Evolutionary conservation across 129 eudicot species (phyloP).

Genomic region (Smallanthus sonchifolius): DNA sequence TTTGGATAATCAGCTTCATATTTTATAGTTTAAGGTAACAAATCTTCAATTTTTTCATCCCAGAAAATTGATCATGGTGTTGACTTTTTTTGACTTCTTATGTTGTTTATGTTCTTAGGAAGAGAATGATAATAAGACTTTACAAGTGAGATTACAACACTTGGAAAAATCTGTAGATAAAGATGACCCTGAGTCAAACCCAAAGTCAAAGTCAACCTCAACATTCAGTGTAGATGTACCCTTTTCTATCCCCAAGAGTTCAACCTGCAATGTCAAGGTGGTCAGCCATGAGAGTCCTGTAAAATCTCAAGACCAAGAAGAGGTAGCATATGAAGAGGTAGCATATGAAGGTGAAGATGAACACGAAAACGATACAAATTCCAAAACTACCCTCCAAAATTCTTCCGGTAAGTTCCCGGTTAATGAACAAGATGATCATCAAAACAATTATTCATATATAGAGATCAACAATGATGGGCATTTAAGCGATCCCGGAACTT

Average conservation of each 20-base stretch:
- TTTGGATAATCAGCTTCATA: not conserved
- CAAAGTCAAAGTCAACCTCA: constrained; percentile 25
- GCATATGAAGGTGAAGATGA: constrained; percentile 76
- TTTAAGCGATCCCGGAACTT: constrained; percentile 67
- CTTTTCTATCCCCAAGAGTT: constrained; percentile 33
- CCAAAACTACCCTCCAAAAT: constrained; percentile 31
- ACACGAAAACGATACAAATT: constrained; percentile 41
- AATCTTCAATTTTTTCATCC: not conserved
- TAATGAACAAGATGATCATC: constrained; percentile 31
- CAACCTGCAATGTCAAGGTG: constrained; percentile 54
- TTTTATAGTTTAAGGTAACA: not conserved
- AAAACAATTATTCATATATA: constrained; percentile 15
- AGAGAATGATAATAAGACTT: constrained; percentile 20
- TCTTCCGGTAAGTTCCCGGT: not conserved
- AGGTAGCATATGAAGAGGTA: constrained; percentile 39
- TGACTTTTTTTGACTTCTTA: not conserved
- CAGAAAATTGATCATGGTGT: not conserved
- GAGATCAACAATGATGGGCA: constrained; percentile 49
- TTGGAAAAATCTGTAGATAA: constrained; percentile 22
- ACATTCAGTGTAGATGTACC: constrained; percentile 55
- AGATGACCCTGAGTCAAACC: constrained; percentile 28
- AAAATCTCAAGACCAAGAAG: constrained; percentile 21
- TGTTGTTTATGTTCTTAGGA: constrained; percentile 35
- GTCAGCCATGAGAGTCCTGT: constrained; percentile 51
- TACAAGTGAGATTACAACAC: constrained; percentile 51